These are phyloP conservation scores for Solanum gracilifrons DNA, from an alignment of 257 asterid species.

Conservation along the genomic window DNA sequence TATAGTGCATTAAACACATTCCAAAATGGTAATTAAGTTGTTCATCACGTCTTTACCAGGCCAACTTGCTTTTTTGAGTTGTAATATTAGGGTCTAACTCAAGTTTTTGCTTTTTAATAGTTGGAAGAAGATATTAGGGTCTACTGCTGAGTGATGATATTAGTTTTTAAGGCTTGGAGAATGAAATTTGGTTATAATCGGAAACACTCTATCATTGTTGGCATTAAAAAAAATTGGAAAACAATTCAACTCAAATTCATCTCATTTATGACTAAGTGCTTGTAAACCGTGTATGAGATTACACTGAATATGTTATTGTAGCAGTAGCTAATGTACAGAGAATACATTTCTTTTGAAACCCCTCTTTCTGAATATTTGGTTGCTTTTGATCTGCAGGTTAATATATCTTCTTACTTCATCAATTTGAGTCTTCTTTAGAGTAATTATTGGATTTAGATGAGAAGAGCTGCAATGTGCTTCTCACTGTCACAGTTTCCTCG, in stretches of 20 bases:
- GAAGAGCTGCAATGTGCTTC: conserved; percentile 66
- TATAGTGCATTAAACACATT: not conserved
- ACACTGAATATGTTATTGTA: not conserved
- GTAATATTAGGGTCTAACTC: not conserved
- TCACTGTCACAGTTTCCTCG: conserved; percentile 60
- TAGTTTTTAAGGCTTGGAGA: not conserved
- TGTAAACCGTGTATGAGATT: not conserved
- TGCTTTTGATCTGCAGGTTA: conserved; percentile 32
- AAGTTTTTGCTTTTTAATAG: not conserved
- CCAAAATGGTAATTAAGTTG: not conserved
- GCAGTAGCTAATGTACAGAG: not conserved
- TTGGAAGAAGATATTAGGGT: not conserved
- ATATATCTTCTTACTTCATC: conserved; percentile 1
- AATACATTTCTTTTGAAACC: not conserved
- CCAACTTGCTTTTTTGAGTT: not conserved
- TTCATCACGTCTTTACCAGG: not conserved
- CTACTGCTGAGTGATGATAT: not conserved
- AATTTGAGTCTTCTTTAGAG: not conserved
- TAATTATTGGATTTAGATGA: conserved; percentile 33
- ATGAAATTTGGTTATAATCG: not conserved
- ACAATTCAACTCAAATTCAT: not conserved
- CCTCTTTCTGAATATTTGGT: not conserved
- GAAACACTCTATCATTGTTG: not conserved
- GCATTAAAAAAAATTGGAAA: not conserved
- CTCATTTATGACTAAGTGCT: not conserved